These are phyloP conservation scores for Willaertia magna DNA, from an alignment of 208 protist genomes.

Conservation along the genomic window DNA sequence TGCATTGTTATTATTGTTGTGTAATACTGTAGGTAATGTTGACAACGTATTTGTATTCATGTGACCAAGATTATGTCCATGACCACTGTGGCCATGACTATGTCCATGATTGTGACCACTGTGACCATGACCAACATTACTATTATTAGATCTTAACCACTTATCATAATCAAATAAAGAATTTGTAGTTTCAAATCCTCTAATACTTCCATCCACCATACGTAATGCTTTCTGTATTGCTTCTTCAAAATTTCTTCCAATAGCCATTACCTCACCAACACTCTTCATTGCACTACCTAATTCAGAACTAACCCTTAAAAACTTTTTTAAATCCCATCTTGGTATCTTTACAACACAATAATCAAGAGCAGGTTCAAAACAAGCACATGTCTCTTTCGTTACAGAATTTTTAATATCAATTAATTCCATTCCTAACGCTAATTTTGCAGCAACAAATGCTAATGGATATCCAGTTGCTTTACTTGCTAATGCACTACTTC, in stretches of 20 bases:
- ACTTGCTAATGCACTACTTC: slow-evolving; percentile 85
- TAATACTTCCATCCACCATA: slow-evolving; percentile 73
- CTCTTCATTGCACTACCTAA: slow-evolving; percentile 91
- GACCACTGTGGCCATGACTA: no score
- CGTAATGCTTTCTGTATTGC: slow-evolving; percentile 90
- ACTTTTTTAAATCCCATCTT: slow-evolving; percentile 89
- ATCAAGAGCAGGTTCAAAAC: slow-evolving; percentile 93
- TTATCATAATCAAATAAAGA: slow-evolving; percentile 12
- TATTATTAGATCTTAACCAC: neutral
- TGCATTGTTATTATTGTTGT: neutral
- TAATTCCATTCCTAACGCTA: slow-evolving; percentile 83
- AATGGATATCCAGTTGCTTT: slow-evolving; percentile 98
- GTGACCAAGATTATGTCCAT: no score
- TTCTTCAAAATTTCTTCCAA: slow-evolving; percentile 94
- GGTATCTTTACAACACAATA: slow-evolving; percentile 91
- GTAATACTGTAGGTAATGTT: neutral
- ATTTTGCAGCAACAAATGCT: slow-evolving; percentile 91
- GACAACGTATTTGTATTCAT: neutral
- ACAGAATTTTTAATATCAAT: slow-evolving; percentile 76
- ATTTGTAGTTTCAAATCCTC: slow-evolving; percentile 50
- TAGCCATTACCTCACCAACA: slow-evolving; percentile 94
- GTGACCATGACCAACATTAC: neutral
- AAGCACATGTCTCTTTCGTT: slow-evolving; percentile 81
- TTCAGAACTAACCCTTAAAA: slow-evolving; percentile 72
- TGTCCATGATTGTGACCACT: neutral